Conservation (phyloP, 2,329 filamentous ascomycete genomes). For the Fusarium torreyae region DNA sequence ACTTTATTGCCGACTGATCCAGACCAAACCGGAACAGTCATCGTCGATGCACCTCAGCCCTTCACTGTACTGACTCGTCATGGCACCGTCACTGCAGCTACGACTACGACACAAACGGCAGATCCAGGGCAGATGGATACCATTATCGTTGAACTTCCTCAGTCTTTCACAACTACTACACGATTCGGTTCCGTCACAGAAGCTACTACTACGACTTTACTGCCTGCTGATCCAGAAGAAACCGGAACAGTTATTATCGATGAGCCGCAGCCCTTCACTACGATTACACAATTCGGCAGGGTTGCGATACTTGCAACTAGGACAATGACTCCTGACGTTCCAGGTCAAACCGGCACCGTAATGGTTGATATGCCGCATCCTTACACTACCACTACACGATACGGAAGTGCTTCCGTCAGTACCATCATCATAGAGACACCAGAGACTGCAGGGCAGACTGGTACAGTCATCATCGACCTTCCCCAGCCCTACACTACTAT, state of each 20-base stretch:
- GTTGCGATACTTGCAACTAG: not conserved
- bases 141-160: not conserved
- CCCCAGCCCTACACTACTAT: not conserved
- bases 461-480: not conserved
- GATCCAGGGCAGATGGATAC: not conserved
- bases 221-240: not conserved
- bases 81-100: not conserved
- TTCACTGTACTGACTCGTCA: not conserved
- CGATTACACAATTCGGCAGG: conserved; percentile 2
- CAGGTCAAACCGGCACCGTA: not conserved
- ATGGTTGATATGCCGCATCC: not conserved
- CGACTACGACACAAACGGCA: not conserved
- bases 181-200: conserved; percentile 1
- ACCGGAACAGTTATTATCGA: conserved; percentile 6
- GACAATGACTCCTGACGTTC: not conserved
- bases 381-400: not conserved
- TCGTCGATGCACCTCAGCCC: not conserved
- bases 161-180: conserved; percentile 3
- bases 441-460: not conserved
- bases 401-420: not conserved
- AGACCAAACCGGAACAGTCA: not conserved
- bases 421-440: not conserved
- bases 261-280: not conserved
- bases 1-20: not conserved
- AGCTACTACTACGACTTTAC: conserved; percentile 4